Evolutionary conservation across 345 rosid species (phyloP), one percentile per base, ranked within the genome.

Genomic region (Populus euphratica): DNA sequence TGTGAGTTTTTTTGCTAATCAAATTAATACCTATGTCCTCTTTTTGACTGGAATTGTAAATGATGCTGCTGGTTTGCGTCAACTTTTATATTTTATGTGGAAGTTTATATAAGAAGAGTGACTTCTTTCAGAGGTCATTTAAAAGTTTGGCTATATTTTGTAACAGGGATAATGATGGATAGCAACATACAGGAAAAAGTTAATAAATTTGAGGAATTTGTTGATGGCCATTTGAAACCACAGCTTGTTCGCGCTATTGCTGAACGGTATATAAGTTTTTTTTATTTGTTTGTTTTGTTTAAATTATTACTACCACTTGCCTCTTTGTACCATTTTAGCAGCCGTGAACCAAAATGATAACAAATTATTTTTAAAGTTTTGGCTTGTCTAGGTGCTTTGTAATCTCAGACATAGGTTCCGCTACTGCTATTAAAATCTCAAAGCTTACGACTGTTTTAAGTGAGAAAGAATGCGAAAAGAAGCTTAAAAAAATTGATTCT

Each of bases 171-270:
- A 43, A 68, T 47, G 44, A 89, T 93, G 97, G 93, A 83, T 3
- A 82, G 77, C 80, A 72, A 81, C 38, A 85, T 76, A 1, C 88
- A 81, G 67, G 90, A 85, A 65, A 92, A 96, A 77, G 68, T 92
- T 54, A 89, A 85, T 80, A 89, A 83, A 73, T 88, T 89, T 73
- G 99, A 96, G 87, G 95, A 92, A 75, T 91, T 93, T 50, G 86
- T 96, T 20, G 96, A 93, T 81, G 81, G 86, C 52, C 92, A 91
- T 54, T 82, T 96, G 68, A 96, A 96, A 77, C 98, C 96, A 41
- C 92, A 91, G 81, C 94, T 93, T 81, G 90, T 90, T 70, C 90
- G 75, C 20, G 88, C 96, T 54, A 85, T 88, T 75, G 86, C 84
- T 50, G 86, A 92, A 76, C 62, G 98, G 96, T 91, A 81, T 62